phyloP scores from a whole-genome alignment of 176 grass and related monocot genomes.

The Tillandsia fasciculata region DNA sequence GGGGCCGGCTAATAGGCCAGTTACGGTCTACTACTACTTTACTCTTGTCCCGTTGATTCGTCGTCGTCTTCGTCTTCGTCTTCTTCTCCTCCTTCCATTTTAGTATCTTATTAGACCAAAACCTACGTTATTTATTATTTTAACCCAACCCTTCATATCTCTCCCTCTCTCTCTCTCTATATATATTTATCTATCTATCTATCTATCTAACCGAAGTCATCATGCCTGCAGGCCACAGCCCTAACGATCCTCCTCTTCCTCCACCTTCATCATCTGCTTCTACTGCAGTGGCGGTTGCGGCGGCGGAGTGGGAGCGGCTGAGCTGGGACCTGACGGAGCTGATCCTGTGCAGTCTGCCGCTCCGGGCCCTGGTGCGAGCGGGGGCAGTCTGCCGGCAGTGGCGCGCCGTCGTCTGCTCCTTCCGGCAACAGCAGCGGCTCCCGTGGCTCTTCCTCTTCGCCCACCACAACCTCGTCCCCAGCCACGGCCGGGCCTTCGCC shows the following conservation, averaged over 20 bases:
- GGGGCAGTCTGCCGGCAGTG: slow-evolving; percentile 37
- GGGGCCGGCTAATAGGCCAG: too few species aligned
- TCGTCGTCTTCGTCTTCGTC: too few species aligned
- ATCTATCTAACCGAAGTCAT: neutral
- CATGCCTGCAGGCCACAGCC: too few species aligned
- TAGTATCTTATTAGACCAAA: too few species aligned
- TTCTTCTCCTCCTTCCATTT: too few species aligned
- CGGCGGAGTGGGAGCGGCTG: slow-evolving; percentile 23
- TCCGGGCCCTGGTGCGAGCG: slow-evolving; percentile 31
- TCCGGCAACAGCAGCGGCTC: neutral
- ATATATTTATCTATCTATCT: neutral
- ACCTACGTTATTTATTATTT: neutral
- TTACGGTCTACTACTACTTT: neutral
- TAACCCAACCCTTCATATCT: neutral
- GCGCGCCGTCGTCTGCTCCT: slow-evolving; percentile 13
- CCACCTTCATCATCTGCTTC: too few species aligned
- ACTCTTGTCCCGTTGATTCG: neutral
- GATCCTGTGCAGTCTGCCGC: slow-evolving; percentile 38
- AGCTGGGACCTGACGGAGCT: slow-evolving; percentile 37
- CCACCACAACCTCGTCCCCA: slow-evolving; percentile 34
- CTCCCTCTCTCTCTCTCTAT: neutral
- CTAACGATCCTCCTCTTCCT: too few species aligned
- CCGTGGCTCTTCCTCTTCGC: slow-evolving; percentile 49
- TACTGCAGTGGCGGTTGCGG: neutral
- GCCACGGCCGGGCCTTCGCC: slow-evolving; percentile 28